Conservation (phyloP, 2,329 filamentous ascomycete genomes). For the Dryadomyces quercivorus region DNA sequence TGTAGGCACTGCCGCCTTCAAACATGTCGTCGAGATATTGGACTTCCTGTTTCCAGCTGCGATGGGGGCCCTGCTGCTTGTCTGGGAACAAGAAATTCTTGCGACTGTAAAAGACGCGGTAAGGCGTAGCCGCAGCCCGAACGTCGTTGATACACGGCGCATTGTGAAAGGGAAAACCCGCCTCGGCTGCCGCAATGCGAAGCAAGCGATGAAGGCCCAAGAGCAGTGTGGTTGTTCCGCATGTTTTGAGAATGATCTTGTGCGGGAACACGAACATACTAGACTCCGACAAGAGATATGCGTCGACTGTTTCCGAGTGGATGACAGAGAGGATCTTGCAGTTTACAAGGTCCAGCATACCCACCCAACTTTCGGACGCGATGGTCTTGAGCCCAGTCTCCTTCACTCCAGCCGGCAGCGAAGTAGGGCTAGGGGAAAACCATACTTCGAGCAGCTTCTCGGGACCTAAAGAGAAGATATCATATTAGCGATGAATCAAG, state of each 20-base stretch:
- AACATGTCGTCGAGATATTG: conserved; percentile 87
- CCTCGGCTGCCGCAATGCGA: conserved; percentile 77
- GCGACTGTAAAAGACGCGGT: conserved; percentile 95
- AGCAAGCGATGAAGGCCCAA: conserved; percentile 82
- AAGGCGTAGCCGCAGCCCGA: conserved; percentile 69
- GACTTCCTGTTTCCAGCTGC: conserved; percentile 96
- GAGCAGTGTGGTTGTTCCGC: conserved; percentile 88
- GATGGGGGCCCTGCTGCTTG: conserved; percentile 84
- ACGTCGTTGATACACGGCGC: conserved; percentile 54
- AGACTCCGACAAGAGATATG: conserved; percentile 93
- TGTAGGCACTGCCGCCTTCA: conserved; percentile 86
- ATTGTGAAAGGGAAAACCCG: conserved; percentile 77
- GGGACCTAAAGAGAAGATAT: conserved; percentile 44
- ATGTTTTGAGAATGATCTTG: conserved; percentile 98
- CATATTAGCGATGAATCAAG: neutral
- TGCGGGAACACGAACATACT: conserved; percentile 99
- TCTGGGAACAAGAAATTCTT: conserved; percentile 98
- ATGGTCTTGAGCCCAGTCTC: conserved; percentile 79
- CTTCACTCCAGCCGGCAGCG: conserved; percentile 57
- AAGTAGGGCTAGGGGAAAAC: conserved; percentile 72
- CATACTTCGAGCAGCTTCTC: conserved; percentile 98
- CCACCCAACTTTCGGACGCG: conserved; percentile 75
- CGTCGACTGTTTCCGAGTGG: conserved; percentile 86
- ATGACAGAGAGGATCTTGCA: conserved; percentile 96
- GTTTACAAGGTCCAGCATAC: conserved; percentile 95